These are phyloP conservation scores for Phytopythium vexans DNA, from an alignment of 352 stramenopile genomes.

Conservation along the genomic window DNA sequence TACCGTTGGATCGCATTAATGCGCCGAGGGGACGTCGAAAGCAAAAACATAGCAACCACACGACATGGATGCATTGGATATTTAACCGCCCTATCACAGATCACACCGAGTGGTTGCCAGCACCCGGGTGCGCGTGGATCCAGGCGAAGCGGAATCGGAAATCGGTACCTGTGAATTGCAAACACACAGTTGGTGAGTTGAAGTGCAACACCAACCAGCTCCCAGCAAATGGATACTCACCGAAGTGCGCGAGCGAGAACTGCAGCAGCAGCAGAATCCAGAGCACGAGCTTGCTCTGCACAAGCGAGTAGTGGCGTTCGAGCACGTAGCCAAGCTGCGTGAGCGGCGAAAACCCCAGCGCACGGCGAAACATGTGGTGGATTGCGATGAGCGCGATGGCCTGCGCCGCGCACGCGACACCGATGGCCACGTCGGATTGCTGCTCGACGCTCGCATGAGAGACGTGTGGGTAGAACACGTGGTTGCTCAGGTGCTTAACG, in stretches of 20 bases:
- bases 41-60: too few relatives aligned
- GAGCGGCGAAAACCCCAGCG: slow-evolving; percentile 16
- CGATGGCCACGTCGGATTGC: slow-evolving; percentile 1
- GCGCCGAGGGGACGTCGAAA: too few relatives aligned
- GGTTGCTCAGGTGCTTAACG: slow-evolving; percentile 9
- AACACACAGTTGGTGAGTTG: background rate
- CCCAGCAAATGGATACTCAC: slow-evolving; percentile 1
- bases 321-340: slow-evolving; percentile 22
- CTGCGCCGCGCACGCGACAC: slow-evolving; percentile 12
- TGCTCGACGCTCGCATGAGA: background rate
- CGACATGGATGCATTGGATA: too few relatives aligned
- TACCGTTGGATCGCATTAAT: too few relatives aligned
- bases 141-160: slow-evolving; percentile 15
- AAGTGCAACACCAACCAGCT: background rate
- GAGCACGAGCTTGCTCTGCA: slow-evolving; percentile 22
- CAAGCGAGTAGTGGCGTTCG: slow-evolving; percentile 14
- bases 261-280: slow-evolving; percentile 23
- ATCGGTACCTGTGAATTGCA: slow-evolving; percentile 2
- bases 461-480: slow-evolving; percentile 18
- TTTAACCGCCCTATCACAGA: too few relatives aligned
- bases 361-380: slow-evolving; percentile 10
- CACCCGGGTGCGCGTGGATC: background rate
- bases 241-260: slow-evolving; percentile 18
- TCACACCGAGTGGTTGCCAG: too few relatives aligned
- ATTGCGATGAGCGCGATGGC: slow-evolving; percentile 12